These are phyloP conservation scores for Knoxia roxburghii DNA, from an alignment of 257 asterid genomes.

Conservation along the genomic window DNA sequence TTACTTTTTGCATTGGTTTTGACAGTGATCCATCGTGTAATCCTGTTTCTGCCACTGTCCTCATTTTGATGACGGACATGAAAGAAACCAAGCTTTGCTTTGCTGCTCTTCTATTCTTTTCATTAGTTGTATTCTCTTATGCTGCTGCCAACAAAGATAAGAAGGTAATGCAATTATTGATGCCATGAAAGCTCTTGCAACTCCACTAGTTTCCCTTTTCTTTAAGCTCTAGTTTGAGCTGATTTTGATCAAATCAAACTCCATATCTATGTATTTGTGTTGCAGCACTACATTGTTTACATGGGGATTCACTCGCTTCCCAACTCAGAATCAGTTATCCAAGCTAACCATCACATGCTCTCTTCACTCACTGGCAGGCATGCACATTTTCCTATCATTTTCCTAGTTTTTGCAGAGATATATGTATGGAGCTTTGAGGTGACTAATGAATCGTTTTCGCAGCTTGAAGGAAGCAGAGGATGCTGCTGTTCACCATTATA, in stretches of 20 bases:
- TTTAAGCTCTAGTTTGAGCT: too few relatives aligned
- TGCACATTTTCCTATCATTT: neutral
- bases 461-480: too few relatives aligned
- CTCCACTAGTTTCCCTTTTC: too few relatives aligned
- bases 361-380: conserved; percentile 53
- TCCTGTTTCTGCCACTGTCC: neutral
- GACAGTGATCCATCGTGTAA: neutral
- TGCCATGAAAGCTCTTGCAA: too few relatives aligned
- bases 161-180: conserved; percentile 41
- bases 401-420: neutral
- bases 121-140: conserved; percentile 22
- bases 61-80: neutral
- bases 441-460: too few relatives aligned
- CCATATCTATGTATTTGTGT: neutral
- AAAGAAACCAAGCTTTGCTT: conserved; percentile 9
- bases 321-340: conserved; percentile 38
- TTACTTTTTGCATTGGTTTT: neutral
- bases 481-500: too few relatives aligned
- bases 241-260: neutral
- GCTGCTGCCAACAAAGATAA: conserved; percentile 22
- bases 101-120: conserved; percentile 21
- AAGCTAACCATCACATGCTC: conserved; percentile 45
- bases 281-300: conserved; percentile 63
- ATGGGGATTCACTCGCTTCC: conserved; percentile 50
- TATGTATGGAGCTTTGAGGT: too few relatives aligned